Evolutionary conservation across 2,329 filamentous ascomycete species (phyloP), one percentile per base, ranked within the genome.

Genomic region (Drechslerella stenobrocha): DNA sequence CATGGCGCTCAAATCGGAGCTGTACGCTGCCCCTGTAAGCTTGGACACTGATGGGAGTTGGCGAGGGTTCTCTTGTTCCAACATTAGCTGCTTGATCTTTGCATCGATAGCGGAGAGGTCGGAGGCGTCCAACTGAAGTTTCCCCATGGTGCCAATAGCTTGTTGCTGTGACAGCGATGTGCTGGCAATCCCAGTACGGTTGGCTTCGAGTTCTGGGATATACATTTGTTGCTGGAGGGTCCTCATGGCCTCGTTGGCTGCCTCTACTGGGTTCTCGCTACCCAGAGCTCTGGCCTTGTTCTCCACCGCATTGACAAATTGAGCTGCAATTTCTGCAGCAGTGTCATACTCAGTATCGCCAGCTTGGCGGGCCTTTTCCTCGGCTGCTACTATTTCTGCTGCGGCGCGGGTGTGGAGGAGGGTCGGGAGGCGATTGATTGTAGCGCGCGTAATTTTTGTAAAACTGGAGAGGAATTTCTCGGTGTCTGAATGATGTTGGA

Each of bases 61-160:
- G n/a, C 63, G 63, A 45, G 63, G 63, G n/a, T 67, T 67, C 8
- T 51, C 32, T 35, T 51, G 45, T 15, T 67, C 63, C 4, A 60
- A 20, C 8, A 35, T 30, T 8, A 67, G 24, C 20, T 60, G 55
- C 18, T 46, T 67, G 34, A 67, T 67, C 24, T 60, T 67, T 18
- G 44, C 44, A 2, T 67, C 40, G 20, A 67, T 56, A 3, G 63
- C 63, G 2, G 34, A 42, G 28, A 67, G 55, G 22, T 55, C 40
- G 20, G 61, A 44, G 11, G 23, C 5, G 20, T 47, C 52, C 4
- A 60, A 24, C 22, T 53, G 56, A n/a, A 23, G 5, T 40, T 42
- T 52, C 13, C 11, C 6, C 22, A 2, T 6, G 22, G 7, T 23
- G 22, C 15, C 37, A 18, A 18, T 4, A 18, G 37, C n/a, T 20